Evolutionary conservation across 306 rosid species (phyloP).

Genomic region (Pyrus pyrifolia): DNA sequence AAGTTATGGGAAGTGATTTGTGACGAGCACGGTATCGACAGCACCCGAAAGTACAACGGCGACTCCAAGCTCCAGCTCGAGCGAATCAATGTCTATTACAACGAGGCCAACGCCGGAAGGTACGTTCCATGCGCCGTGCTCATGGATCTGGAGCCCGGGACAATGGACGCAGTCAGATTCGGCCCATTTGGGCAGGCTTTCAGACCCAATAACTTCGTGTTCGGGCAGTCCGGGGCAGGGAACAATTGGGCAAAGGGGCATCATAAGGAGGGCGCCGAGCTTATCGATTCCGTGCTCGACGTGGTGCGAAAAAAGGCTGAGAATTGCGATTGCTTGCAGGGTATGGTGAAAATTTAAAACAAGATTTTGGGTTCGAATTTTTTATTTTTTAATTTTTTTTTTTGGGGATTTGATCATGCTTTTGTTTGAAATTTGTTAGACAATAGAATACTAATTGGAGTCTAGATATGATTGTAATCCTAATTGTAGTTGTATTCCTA

Average conservation of each 20-base stretch:
- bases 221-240: slow-evolving; percentile 47
- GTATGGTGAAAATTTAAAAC: not conserved
- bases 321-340: slow-evolving; percentile 50
- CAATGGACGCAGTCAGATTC: slow-evolving; percentile 46
- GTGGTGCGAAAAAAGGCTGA: slow-evolving; percentile 49
- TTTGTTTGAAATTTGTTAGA: no score
- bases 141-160: slow-evolving; percentile 55
- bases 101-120: slow-evolving; percentile 46
- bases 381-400: no score
- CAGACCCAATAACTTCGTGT: slow-evolving; percentile 46
- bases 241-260: slow-evolving; percentile 54
- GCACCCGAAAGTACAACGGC: slow-evolving; percentile 31
- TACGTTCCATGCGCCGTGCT: slow-evolving; percentile 47
- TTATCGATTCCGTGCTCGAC: slow-evolving; percentile 45
- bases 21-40: slow-evolving; percentile 48
- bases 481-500: no score
- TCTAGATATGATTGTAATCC: no score
- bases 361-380: no score
- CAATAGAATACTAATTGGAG: no score
- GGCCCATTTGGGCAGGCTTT: slow-evolving; percentile 43
- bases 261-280: slow-evolving; percentile 49
- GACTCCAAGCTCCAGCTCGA: slow-evolving; percentile 45
- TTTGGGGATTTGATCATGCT: not conserved
- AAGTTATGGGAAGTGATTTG: slow-evolving; percentile 55
- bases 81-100: slow-evolving; percentile 43